Evolutionary conservation across 140 eudicot species (phyloP), one percentile per base, ranked within the genome.

Genomic region (Eryngium alpinum): DNA sequence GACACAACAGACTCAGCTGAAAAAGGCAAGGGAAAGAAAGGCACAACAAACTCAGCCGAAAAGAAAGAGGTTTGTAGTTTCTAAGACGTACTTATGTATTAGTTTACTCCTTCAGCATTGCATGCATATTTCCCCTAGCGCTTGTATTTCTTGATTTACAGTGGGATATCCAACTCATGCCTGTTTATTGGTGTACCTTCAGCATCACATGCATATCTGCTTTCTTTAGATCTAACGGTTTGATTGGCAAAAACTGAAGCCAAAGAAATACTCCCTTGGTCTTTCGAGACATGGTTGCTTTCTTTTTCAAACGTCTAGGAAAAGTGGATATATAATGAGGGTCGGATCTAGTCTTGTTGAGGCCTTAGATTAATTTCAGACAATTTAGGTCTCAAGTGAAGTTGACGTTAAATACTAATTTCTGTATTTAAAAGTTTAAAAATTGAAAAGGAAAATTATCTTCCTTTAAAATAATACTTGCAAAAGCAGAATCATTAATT

Each of bases 41-140:
- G 53, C 82, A 62, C 85, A 24, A 82, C 81, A 56, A 28, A 84
- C 53, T 71, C 90, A 29, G 83, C 77, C 70, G 81, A 18, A 29
- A 75, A 77, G 72, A 78, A 80, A 70, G 78, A 83, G 94, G 96
- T 88, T 70, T 31, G 83, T 28, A 21, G 28, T 67, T 28, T 29
- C 44, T 28, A 49, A 70, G 25, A 78, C 24, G 67, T 78, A 32
- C 71, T 28, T 77, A 18, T 75, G 1, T 46, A 28, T 46, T 44
- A 5, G 9, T 44, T 29, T 25, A 75, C 4, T 38, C 79, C 43
- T 49, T 50, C 59, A 4, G 43, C 63, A 28, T 25, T 14, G 10
- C 22, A 6, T 74, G 59, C 27, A 31, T 34, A 44, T 70, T 24
- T 71, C 12, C 34, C 49, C 46, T 38, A 38, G 5, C 46, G 5